Base-by-base conservation (phyloP, 768 basidiomycete species). In the Phlegmacium glaucopus region DNA sequence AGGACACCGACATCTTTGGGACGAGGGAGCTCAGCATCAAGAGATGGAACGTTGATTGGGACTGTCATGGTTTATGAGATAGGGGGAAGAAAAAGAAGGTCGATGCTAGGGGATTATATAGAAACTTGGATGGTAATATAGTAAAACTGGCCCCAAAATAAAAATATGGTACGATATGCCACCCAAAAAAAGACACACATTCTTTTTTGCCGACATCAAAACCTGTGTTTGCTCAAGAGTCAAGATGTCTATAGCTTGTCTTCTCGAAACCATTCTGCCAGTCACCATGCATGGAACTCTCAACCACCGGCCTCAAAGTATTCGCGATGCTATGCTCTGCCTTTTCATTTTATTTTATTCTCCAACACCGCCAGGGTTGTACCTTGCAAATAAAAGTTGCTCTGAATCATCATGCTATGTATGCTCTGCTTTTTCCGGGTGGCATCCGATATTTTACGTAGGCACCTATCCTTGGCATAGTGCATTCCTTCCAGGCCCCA, bases 1-100 rank as follows among this genome's bases (percentile, higher is more conserved):
- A 94, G 87, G 67, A 98, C 83, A 62, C 94, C 94, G 57, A 96
- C 94, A 69, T 96, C 89, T 74, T 87, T 82, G 50, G 94, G 92
- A 58, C 92, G 88, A 45, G 74, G 70, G 18, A 69, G 45, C 47
- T 77, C 75, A 47, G 64, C 32, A 53, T 69, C 68, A 45, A 63
- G 47, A 47, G 65, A 10, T 32, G 51, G 49, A 49, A 66, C 48
- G 50, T 62, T 53, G 44, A 74, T 60, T 46, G 70, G 61, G 54
- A 75, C 66, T 35, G 73, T 72, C 74, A 77, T 74, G 50, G 47
- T 65, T 47, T 28, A 38, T n/a, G 36, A 49, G 48, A 54, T 36
- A 49, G 47, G 42, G 49, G 51, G 43, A 39, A 50, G 52, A 48
- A 34, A 30, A 37, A 45, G 27, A 52, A 39, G 10, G 32, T 34